Conservation (phyloP, 257 asterid genomes). For the Schizonepeta tenuifolia region DNA sequence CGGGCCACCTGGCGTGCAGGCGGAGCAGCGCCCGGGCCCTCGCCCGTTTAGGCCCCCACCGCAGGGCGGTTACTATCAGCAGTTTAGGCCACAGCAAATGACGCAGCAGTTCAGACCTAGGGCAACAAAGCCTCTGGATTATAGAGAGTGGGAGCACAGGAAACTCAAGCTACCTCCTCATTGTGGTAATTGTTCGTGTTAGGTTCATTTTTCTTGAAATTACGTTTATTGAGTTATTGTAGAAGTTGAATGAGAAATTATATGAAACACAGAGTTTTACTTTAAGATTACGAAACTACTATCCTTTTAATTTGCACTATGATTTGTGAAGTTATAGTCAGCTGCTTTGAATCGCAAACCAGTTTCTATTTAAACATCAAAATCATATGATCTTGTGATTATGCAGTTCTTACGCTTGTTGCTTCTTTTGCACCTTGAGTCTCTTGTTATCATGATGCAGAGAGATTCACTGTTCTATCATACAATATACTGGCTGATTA, state of each 20-base stretch:
- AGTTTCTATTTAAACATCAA: too few relatives aligned
- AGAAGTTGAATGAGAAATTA: slow-evolving; percentile 13
- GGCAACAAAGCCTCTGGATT: slow-evolving; percentile 65
- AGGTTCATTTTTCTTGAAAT: slow-evolving; percentile 13
- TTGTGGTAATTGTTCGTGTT: slow-evolving; percentile 49
- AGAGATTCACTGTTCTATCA: slow-evolving; percentile 80
- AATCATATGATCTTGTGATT: background rate
- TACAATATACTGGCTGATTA: slow-evolving; percentile 92
- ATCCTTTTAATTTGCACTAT: background rate
- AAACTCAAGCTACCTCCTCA: slow-evolving; percentile 60
- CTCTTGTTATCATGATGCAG: slow-evolving; percentile 50
- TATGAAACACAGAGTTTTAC: slow-evolving; percentile 8
- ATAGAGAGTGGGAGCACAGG: slow-evolving; percentile 77
- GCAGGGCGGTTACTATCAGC: slow-evolving; percentile 45
- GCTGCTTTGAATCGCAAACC: background rate
- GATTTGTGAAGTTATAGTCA: slow-evolving; percentile 1
- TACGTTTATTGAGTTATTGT: background rate
- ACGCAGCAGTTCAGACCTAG: slow-evolving; percentile 53
- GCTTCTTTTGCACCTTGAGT: slow-evolving; percentile 15
- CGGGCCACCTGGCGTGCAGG: slow-evolving; percentile 30
- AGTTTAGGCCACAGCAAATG: slow-evolving; percentile 55
- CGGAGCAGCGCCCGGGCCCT: slow-evolving; percentile 31
- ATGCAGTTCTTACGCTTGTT: background rate
- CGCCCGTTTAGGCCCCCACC: slow-evolving; percentile 38
- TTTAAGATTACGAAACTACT: background rate